Evolutionary conservation across 495 filamentous ascomycete species (phyloP).

Genomic region (Astrocystis sublimbata): DNA sequence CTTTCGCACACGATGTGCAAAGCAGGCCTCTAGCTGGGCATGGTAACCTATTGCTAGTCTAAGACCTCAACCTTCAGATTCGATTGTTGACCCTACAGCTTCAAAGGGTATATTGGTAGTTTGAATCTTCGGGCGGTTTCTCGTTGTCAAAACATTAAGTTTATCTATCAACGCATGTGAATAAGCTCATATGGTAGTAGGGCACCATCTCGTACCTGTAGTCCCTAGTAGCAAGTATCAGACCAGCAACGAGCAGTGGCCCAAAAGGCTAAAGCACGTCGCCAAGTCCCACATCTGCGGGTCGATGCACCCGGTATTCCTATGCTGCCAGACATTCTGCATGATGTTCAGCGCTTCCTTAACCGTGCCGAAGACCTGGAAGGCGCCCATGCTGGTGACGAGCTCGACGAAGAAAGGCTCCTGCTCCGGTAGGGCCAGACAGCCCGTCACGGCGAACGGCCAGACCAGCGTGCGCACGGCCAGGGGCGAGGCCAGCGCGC

Average conservation of each 20-base stretch:
- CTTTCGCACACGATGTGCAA: background rate
- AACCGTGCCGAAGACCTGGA: slow-evolving; percentile 29
- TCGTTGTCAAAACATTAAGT: no score
- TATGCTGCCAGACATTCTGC: slow-evolving; percentile 28
- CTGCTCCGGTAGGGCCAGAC: slow-evolving; percentile 27
- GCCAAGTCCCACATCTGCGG: slow-evolving; percentile 40
- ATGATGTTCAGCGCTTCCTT: slow-evolving; percentile 33
- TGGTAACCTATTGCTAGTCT: background rate
- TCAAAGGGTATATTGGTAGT: background rate
- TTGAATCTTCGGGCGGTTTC: background rate
- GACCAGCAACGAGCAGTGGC: slow-evolving; percentile 40
- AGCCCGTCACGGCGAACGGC: slow-evolving; percentile 37
- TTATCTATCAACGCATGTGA: no score
- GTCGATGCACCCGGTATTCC: background rate
- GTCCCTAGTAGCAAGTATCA: no score
- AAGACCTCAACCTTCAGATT: no score
- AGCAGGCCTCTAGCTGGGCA: background rate
- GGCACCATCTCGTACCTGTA: no score
- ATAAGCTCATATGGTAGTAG: no score
- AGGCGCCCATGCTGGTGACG: slow-evolving; percentile 22
- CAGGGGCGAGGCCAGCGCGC: slow-evolving; percentile 22
- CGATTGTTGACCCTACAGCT: background rate
- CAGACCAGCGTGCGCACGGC: slow-evolving; percentile 35
- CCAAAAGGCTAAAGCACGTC: slow-evolving; percentile 39
- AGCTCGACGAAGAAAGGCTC: slow-evolving; percentile 28